phyloP scores from a whole-genome alignment of 495 filamentous ascomycete species.

The Pyrenopolyporus hunteri region DNA sequence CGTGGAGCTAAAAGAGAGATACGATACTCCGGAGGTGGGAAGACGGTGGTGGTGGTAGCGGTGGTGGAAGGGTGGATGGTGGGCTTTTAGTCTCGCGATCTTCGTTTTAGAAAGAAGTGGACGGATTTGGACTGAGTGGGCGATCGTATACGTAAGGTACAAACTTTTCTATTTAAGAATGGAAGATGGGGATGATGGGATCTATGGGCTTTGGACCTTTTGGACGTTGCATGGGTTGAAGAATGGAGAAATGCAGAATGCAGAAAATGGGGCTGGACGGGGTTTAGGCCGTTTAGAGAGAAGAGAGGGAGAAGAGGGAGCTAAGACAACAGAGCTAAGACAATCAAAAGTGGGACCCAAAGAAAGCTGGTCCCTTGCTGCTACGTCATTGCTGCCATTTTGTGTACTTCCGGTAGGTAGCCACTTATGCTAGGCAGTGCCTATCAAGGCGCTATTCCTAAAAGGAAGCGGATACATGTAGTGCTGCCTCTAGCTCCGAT shows the following conservation, averaged over 20 bases:
- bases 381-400: slow-evolving; percentile 34
- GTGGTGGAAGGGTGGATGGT: slow-evolving; percentile 17
- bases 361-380: slow-evolving; percentile 22
- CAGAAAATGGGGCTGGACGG: background rate
- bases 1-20: background rate
- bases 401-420: slow-evolving; percentile 13
- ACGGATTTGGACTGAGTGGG: slow-evolving; percentile 23
- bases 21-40: slow-evolving; percentile 5
- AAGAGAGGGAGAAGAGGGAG: background rate
- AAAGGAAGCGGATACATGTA: slow-evolving; percentile 8
- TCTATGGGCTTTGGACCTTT: background rate
- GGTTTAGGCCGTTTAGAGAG: background rate
- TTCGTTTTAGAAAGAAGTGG: slow-evolving; percentile 28
- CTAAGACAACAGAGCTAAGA: slow-evolving; percentile 8
- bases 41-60: too few species aligned
- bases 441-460: slow-evolving; percentile 10
- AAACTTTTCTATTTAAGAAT: slow-evolving; percentile 23
- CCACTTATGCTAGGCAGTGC: too few species aligned
- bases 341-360: slow-evolving; percentile 19
- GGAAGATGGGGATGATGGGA: background rate
- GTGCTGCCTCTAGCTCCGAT: slow-evolving; percentile 14
- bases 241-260: slow-evolving; percentile 5
- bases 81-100: slow-evolving; percentile 11
- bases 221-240: too few species aligned
- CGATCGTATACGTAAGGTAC: slow-evolving; percentile 32